A percentile compares a stretch with the other conserved stretches of the same genome.
Conservation (phyloP, 1,284 basidiomycete genomes). For the Cryptococcus sp. region DNA sequence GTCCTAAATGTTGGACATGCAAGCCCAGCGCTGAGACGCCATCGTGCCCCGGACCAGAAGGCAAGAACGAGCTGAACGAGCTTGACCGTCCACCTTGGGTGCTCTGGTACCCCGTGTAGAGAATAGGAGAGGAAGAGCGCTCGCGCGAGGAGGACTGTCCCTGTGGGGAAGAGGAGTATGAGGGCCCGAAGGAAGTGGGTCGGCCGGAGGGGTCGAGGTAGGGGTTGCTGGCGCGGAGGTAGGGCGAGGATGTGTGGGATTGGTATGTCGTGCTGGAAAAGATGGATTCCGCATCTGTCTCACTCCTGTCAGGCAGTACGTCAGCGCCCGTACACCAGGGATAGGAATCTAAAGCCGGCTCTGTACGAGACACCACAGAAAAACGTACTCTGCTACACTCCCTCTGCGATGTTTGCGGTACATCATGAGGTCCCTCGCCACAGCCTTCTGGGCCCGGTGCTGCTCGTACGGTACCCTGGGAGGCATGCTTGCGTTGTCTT, state of each 20-base stretch:
- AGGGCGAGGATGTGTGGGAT: slow-evolving; percentile 18
- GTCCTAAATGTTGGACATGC: background rate
- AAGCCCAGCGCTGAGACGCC: background rate
- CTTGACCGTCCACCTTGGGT: too few relatives aligned
- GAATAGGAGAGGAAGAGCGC: background rate
- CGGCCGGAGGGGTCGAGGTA: background rate
- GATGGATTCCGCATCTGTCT: slow-evolving; percentile 33
- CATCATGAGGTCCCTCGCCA: background rate
- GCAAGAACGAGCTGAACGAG: too few relatives aligned
- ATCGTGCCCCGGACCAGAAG: too few relatives aligned
- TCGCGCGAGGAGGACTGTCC: background rate
- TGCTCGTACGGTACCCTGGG: slow-evolving; percentile 13
- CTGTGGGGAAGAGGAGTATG: background rate
- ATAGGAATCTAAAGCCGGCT: background rate
- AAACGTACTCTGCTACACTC: slow-evolving; percentile 11
- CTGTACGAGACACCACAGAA: background rate
- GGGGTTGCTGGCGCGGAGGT: background rate
- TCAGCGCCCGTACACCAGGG: background rate
- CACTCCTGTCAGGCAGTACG: slow-evolving; percentile 16
- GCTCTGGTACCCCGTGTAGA: background rate
- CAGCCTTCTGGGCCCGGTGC: slow-evolving; percentile 9
- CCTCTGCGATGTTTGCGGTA: background rate
- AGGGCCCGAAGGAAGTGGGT: slow-evolving; percentile 3
- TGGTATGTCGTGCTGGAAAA: slow-evolving; percentile 30
- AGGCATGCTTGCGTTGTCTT: background rate